These are phyloP conservation scores for Neurospora discreta DNA, from an alignment of 495 filamentous ascomycete species.

Conservation along the genomic window DNA sequence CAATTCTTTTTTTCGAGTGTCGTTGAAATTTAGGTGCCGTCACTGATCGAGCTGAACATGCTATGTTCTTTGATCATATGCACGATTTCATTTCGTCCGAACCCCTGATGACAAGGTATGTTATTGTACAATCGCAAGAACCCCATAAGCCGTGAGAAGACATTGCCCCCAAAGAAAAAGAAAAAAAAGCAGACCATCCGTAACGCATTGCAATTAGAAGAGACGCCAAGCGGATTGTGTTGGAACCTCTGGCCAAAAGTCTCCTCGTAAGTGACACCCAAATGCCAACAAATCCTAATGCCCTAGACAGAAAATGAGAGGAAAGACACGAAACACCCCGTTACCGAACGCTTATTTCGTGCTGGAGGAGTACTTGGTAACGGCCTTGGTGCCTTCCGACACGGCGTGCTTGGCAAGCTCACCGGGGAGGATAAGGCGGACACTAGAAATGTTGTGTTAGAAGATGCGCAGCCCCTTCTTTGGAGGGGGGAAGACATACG, in stretches of 20 bases:
- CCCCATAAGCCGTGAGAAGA: conserved; percentile 60
- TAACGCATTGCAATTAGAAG: conserved; percentile 65
- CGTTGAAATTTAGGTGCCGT: neutral
- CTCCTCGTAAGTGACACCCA: conserved; percentile 45
- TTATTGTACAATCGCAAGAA: conserved; percentile 70
- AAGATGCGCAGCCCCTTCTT: conserved; percentile 5
- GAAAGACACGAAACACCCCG: conserved; percentile 30
- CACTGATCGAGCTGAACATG: neutral
- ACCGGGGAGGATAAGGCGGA: conserved; percentile 93
- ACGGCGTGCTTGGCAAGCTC: conserved; percentile 99
- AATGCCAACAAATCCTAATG: conserved; percentile 43
- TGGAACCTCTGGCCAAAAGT: conserved; percentile 41
- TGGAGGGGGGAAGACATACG: conserved; percentile 37
- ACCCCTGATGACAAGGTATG: conserved; percentile 48
- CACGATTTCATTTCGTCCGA: conserved; percentile 51
- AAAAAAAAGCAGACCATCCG: conserved; percentile 66
- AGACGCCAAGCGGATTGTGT: conserved; percentile 52
- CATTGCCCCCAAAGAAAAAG: conserved; percentile 50
- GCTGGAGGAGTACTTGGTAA: conserved; percentile 99
- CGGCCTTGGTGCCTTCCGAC: conserved; percentile 98
- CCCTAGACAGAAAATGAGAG: conserved; percentile 32
- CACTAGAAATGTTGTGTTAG: conserved; percentile 29
- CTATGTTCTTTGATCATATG: conserved; percentile 37
- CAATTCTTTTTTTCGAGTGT: neutral
- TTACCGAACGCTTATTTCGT: conserved; percentile 66